Evolutionary conservation across 306 rosid species (phyloP).

Genomic region (Quercus rubra): DNA sequence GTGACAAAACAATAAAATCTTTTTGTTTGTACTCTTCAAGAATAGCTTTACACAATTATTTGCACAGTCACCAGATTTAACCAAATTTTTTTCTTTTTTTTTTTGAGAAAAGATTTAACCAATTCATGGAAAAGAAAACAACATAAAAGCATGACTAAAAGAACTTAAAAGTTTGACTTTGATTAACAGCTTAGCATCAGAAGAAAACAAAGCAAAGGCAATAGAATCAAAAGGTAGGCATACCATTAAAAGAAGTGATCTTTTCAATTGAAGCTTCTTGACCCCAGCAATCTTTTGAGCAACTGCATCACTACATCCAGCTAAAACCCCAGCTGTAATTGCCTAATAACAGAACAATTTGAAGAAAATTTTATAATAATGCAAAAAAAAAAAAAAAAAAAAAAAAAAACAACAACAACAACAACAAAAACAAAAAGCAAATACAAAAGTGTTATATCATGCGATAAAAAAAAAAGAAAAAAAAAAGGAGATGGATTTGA

Average conservation of each 20-base stretch:
- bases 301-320: constrained; percentile 71
- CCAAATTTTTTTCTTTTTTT: no score
- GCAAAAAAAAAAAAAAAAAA: no score
- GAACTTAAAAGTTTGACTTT: no score
- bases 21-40: neutral
- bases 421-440: neutral
- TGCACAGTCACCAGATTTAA: neutral
- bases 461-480: neutral
- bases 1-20: neutral
- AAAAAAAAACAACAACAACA: no score
- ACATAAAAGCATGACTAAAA: neutral
- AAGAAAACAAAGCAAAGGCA: neutral
- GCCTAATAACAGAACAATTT: constrained; percentile 50
- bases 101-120: neutral
- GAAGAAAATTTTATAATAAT: neutral
- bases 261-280: constrained; percentile 77
- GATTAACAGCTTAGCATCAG: neutral
- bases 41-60: neutral
- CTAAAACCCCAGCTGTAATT: constrained; percentile 75
- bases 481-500: neutral
- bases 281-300: constrained; percentile 93
- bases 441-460: neutral
- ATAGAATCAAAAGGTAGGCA: neutral
- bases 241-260: constrained; percentile 79
- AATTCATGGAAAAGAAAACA: neutral